Base-by-base conservation (phyloP, 75 land plant genomes). In the Pinus taeda region DNA sequence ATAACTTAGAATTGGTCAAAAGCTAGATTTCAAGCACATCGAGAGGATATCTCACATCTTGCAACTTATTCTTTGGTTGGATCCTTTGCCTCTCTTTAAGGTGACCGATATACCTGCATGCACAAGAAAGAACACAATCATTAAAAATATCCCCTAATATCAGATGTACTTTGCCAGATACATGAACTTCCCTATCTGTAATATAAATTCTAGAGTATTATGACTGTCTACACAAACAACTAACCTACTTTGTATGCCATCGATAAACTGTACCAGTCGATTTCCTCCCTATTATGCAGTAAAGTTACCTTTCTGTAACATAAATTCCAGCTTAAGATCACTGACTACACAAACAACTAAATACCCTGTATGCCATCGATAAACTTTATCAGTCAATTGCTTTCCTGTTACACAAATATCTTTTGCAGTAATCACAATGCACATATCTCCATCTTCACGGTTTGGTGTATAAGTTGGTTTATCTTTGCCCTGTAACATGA, bases 221-320 rank as follows among this genome's bases (percentile, higher is more conserved):
- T 33, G 26, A 33, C 74, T 17, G 53, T 49, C 53, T 8, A 49
- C 53, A 49, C 53, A 49, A 49, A 9, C 53, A 9, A 49, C 53
- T 49, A 49, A 82, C 84, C 81, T 89, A 76, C 97, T 97, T 97
- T 21, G 94, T 93, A 80, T 93, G 98, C 98, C 98, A 96, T 18
- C 78, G 79, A 62, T 96, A 96, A 60, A 93, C 49, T 81, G 92
- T 93, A 75, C 90, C 81, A 22, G 89, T 96, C 75, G 93, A 82
- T 80, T 96, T 96, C 30, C 87, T 84, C 57, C 97, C 98, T n/a
- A 97, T 92, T 36, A 91, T 85, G 75, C 80, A 67, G n/a, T 30
- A 39, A 69, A 42, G 18, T 69, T n/a, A 13, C 22, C 11, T 69
- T 36, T 37, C 9, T 39, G n/a, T 39, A 7, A 69, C 17, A 69